A percentile compares a stretch with the other conserved stretches of the same genome.
phyloP scores from a whole-genome alignment of 2,329 filamentous ascomycete genomes.

The Tolypocladium album region DNA sequence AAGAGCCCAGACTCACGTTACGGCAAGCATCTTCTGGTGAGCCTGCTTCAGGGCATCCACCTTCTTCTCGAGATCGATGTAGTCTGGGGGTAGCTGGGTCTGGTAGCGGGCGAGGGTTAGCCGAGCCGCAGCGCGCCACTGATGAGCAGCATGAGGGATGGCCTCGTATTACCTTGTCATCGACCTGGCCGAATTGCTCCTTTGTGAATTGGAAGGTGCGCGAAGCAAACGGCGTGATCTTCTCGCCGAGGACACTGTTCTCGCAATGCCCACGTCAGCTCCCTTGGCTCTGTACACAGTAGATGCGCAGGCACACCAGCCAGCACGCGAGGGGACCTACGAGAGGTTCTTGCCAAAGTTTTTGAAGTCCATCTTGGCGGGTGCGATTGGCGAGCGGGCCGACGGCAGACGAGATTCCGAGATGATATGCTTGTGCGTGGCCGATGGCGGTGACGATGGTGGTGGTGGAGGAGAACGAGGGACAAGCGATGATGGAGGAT shows the following conservation, averaged over 20 bases:
- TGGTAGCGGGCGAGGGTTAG: conserved; percentile 24
- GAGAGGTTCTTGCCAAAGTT: conserved; percentile 45
- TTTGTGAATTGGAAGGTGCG: conserved; percentile 96
- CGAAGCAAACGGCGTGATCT: conserved; percentile 84
- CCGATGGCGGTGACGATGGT: neutral
- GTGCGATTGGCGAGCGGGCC: neutral
- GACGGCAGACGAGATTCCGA: neutral
- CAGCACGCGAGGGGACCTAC: conserved; percentile 23
- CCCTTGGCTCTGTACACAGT: neutral
- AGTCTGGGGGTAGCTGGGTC: conserved; percentile 95
- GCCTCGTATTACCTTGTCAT: conserved; percentile 63
- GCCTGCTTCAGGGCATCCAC: conserved; percentile 95
- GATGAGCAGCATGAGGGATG: neutral
- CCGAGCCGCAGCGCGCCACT: neutral
- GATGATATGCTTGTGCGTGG: neutral
- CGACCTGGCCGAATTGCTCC: conserved; percentile 89
- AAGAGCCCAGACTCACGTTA: conserved; percentile 64
- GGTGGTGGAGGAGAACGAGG: neutral
- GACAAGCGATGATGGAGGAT: neutral
- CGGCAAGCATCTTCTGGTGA: conserved; percentile 92
- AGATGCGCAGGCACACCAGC: neutral
- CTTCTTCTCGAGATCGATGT: conserved; percentile 96
- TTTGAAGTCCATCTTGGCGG: conserved; percentile 45
- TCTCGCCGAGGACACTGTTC: conserved; percentile 53
- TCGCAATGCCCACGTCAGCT: conserved; percentile 11